Conservation (phyloP, 2,329 filamentous ascomycete genomes). For the Exserohilum rostratum region DNA sequence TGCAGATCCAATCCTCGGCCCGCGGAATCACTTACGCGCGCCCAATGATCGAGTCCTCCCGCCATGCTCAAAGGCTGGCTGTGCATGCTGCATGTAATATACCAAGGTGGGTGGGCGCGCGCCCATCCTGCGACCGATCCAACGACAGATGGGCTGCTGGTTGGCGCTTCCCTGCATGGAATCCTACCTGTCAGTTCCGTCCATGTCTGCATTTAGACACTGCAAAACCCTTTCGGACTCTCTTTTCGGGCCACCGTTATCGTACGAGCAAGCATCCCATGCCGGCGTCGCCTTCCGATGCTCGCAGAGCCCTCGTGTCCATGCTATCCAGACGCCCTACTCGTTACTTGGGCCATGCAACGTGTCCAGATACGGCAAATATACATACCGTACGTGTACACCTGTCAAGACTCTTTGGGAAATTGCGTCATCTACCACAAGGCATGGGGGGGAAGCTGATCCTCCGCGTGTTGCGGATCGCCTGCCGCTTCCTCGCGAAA, state of each 20-base stretch:
- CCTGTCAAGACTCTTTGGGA: slow-evolving; percentile 15
- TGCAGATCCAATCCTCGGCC: slow-evolving; percentile 47
- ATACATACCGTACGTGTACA: slow-evolving; percentile 15
- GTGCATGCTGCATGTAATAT: slow-evolving; percentile 36
- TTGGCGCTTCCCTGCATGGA: slow-evolving; percentile 31
- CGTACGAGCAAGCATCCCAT: neutral
- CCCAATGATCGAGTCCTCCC: slow-evolving; percentile 25
- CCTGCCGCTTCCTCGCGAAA: slow-evolving; percentile 44
- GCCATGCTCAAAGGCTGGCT: slow-evolving; percentile 31
- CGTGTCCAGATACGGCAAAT: slow-evolving; percentile 1
- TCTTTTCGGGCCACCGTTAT: neutral
- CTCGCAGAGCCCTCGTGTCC: neutral
- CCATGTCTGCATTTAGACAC: slow-evolving; percentile 14
- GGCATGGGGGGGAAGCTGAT: slow-evolving; percentile 29
- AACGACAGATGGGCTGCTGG: slow-evolving; percentile 21
- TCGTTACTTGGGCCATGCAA: slow-evolving; percentile 1
- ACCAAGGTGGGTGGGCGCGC: slow-evolving; percentile 25
- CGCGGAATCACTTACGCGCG: slow-evolving; percentile 42
- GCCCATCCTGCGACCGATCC: slow-evolving; percentile 40
- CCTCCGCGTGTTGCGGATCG: slow-evolving; percentile 40
- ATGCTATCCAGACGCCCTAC: neutral
- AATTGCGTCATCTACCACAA: slow-evolving; percentile 37
- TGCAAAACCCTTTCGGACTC: slow-evolving; percentile 4
- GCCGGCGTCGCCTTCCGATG: neutral
- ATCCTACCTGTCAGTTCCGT: slow-evolving; percentile 8